Evolutionary conservation across 2,329 filamentous ascomycete genomes (phyloP), one percentile per base, ranked within the genome.

Genomic region (Camptophora hylomeconis): DNA sequence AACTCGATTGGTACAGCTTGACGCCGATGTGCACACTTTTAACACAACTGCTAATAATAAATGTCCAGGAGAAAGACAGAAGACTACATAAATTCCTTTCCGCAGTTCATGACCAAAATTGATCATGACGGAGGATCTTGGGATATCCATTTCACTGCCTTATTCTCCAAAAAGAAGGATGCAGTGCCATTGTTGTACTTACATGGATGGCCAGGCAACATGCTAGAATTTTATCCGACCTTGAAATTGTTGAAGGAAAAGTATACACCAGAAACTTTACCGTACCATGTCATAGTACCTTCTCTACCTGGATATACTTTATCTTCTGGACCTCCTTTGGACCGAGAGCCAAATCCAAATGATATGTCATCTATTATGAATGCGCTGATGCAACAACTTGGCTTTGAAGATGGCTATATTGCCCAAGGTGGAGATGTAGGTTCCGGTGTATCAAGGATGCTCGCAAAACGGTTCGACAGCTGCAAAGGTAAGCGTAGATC

Each of bases 361-460:
- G n/a, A n/a, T n/a, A n/a, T n/a, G n/a, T n/a, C n/a, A n/a, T n/a
- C n/a, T n/a, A n/a, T n/a, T n/a, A n/a, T n/a, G n/a, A 75, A 78
- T 41, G 72, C 72, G 3, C 54, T 83, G 5, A 84, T 84, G 78
- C 51, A 66, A 4, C 60, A 63, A 7, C 60, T 83, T 2, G 75
- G 75, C 0, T 83, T 79, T 45, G 56, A 29, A 9, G n/a, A 70
- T 52, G n/a, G n/a, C n/a, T 80, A 76, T 35, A 47, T 56, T 1
- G 54, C 58, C 5, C 68, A 80, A 53, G 75, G 72, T 38, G 78
- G 78, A 13, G 77, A 82, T 45, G 80, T 75, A 74, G 79, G 77
- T 12, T 49, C 65, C 45, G 61, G 64, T 41, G 67, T 83, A n/a
- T n/a, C n/a, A n/a, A n/a, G n/a, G n/a, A n/a, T n/a, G n/a, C n/a